Evolutionary conservation across 2,329 filamentous ascomycete genomes (phyloP).

Genomic region (Colletotrichum tanaceti): DNA sequence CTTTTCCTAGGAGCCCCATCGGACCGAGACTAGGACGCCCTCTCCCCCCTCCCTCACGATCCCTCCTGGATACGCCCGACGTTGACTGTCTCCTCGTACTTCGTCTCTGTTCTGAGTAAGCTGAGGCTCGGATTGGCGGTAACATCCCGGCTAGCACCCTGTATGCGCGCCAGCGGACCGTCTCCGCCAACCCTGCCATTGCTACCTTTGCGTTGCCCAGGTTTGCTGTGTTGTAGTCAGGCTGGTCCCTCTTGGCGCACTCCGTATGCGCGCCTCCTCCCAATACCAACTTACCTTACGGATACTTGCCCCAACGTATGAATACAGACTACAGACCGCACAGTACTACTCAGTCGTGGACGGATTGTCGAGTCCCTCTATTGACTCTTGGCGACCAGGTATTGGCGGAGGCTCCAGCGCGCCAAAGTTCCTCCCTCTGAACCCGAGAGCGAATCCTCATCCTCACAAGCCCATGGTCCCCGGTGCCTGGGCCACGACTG

Average conservation of each 20-base stretch:
- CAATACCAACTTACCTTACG: background rate
- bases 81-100: slow-evolving; percentile 15
- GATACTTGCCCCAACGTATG: background rate
- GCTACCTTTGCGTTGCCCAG: background rate
- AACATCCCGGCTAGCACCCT: background rate
- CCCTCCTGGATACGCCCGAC: slow-evolving; percentile 11
- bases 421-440: background rate
- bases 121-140: slow-evolving; percentile 22
- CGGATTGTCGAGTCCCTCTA: background rate
- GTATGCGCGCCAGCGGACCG: slow-evolving; percentile 6
- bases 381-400: background rate
- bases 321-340: no score
- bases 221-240: background rate
- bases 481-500: background rate
- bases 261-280: background rate
- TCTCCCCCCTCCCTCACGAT: background rate
- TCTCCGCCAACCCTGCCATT: slow-evolving; percentile 3
- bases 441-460: background rate
- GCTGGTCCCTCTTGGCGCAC: background rate
- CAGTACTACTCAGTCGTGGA: no score
- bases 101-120: slow-evolving; percentile 24
- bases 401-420: background rate
- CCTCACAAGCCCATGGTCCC: background rate
- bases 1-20: background rate
- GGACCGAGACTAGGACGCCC: background rate